Base-by-base conservation (phyloP, 2,329 filamentous ascomycete species). In the Pseudogymnoascus sp. region DNA sequence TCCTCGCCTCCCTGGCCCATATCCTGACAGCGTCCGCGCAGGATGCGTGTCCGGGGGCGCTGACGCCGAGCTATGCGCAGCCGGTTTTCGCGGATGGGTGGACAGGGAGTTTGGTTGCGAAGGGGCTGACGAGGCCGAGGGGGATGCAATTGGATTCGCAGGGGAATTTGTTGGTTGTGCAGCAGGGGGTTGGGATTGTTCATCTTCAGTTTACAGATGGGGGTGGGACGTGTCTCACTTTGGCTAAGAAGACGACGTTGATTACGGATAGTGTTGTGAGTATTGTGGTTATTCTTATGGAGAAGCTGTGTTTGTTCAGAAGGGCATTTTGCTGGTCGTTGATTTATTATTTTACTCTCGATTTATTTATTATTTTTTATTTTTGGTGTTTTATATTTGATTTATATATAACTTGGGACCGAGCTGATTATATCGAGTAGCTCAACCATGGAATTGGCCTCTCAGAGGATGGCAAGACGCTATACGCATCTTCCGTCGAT, bases 381-480 rank as follows among this genome's bases (percentile, higher is more conserved):
- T 9, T 25, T 37, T 16, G 2, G 12, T 2, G 8, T 42, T 42
- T 46, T 46, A 46, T 25, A 14, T 8, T 8, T 6, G 8, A 11
- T 16, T 23, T 60, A 40, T 37, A 18, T 31, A 7, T n/a, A 6
- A 2, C 16, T n/a, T n/a, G 11, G 34, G 25, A 40, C 3, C 23
- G 6, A 8, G 40, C 11, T 64, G 11, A 65, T 66, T 61, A 68
- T 38, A 16, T 14, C n/a, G 5, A 2, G 3, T 62, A 84, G 79
- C 75, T 85, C 16, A 84, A 82, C 68, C 84, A 86, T 67, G 82
- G 82, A 40, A 76, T 86, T 60, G 79, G 82, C 28, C 69, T 86
- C 18, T 82, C 81, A 0, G 70, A 73, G 3, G 80, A 86, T 71
- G 80, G 81, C 62, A 77, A 74, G 42, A 84, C 78, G 1, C 71